These are phyloP conservation scores for Euptelea pleiosperma DNA, from an alignment of 164 flowering plant genomes.

Conservation along the genomic window DNA sequence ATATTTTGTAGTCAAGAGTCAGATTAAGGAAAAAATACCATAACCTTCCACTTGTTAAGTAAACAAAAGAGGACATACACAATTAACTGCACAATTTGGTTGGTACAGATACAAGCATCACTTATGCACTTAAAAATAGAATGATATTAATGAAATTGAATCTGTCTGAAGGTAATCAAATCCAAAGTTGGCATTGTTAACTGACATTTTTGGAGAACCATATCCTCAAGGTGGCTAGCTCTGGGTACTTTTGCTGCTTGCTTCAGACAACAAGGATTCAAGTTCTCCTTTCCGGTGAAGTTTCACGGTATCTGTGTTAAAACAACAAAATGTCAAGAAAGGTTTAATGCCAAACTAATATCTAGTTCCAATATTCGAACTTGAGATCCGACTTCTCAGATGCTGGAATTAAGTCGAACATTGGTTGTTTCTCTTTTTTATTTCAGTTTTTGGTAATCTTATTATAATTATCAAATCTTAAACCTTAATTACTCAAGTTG, in stretches of 20 bases:
- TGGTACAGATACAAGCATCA: neutral
- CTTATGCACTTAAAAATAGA: neutral
- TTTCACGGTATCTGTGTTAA: slow-evolving; percentile 66
- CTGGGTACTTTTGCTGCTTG: slow-evolving; percentile 30
- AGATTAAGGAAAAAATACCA: too few relatives aligned
- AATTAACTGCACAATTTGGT: neutral
- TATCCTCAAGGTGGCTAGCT: slow-evolving; percentile 24
- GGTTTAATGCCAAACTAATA: neutral
- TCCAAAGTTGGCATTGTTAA: too few relatives aligned
- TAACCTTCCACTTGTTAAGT: too few relatives aligned
- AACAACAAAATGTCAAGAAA: slow-evolving; percentile 8
- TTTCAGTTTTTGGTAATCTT: too few relatives aligned
- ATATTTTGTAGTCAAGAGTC: too few relatives aligned
- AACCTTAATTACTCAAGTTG: too few relatives aligned
- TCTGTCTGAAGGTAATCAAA: neutral
- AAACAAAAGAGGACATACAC: neutral
- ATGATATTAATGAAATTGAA: neutral
- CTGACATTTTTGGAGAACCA: neutral
- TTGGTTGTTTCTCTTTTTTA: too few relatives aligned
- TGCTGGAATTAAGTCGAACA: too few relatives aligned
- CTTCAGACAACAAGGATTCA: slow-evolving; percentile 57
- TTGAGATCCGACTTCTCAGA: neutral
- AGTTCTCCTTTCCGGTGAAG: slow-evolving; percentile 73
- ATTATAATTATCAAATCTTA: too few relatives aligned
- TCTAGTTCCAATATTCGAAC: neutral